Base-by-base conservation (phyloP, 2,329 filamentous ascomycete genomes). In the Huntiella moniliformis region DNA sequence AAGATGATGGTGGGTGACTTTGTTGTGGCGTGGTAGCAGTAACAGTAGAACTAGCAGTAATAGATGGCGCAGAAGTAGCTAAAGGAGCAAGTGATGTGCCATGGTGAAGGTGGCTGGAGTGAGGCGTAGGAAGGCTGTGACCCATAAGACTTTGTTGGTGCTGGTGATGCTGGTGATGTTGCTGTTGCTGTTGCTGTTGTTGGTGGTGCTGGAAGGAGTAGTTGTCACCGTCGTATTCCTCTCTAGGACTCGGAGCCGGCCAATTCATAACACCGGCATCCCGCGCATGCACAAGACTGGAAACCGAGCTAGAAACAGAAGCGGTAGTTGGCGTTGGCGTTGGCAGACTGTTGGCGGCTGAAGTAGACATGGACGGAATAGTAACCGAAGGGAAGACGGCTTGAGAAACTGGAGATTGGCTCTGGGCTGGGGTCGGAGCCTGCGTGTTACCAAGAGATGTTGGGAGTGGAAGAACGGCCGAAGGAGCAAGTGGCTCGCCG, bases 191-290 rank as follows among this genome's bases (percentile, higher is more conserved):
- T 3, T 48, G 42, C 35, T 45, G 41, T 17, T 38, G 37, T 32
- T 38, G 15, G 22, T 28, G 22, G 22, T 28, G 22, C 16, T 32
- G 34, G 35, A 48, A 44, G 12, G 46, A 57, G 43, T 57, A 55
- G 52, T 58, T 60, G 38, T 58, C 58, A 48, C 57, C 56, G 15
- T 65, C 63, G 41, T 59, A 55, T 17, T 64, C 63, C 32, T 63
- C 59, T 34, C 57, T 55, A 10, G 60, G 62, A 28, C 64, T 65
- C 33, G 58, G 56, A 57, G 61, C 62, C 42, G 51, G 48, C 38
- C 53, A 54, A 44, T 40, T 48, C 49, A 13, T 44, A 46, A 41
- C 53, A 52, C 15, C 55, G 53, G 42, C 32, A 46, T 46, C 50
- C 53, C 52, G 13, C 51, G 50, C 22, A 56, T 48, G 42, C 37